Conservation (phyloP, 345 rosid genomes). For the Lepidium sativum region DNA sequence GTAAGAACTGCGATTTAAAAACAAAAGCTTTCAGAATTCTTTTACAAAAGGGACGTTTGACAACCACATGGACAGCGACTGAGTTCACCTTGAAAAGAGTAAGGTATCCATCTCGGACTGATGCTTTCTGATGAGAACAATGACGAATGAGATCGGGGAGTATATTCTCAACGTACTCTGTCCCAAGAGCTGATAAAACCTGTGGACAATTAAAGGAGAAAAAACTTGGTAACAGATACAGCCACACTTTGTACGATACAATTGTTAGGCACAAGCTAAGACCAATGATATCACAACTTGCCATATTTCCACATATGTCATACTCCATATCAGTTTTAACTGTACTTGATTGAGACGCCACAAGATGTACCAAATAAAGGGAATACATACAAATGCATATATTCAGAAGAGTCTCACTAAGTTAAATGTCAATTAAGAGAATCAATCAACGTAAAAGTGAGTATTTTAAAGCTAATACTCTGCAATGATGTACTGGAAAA, state of each 20-base stretch:
- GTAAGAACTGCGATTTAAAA: slow-evolving; percentile 59
- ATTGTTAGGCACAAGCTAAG: not conserved
- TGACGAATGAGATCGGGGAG: slow-evolving; percentile 89
- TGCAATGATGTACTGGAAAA: not conserved
- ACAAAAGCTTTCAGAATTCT: slow-evolving; percentile 1
- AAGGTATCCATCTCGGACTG: slow-evolving; percentile 96
- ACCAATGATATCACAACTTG: not conserved
- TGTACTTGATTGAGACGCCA: not conserved
- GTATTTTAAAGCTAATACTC: not conserved
- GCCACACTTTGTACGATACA: not conserved
- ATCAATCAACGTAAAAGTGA: not conserved
- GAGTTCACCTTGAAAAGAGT: slow-evolving; percentile 83
- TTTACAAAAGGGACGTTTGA: not conserved
- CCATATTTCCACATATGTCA: not conserved
- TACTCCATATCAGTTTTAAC: not conserved
- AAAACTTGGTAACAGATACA: not conserved
- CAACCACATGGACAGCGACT: not conserved
- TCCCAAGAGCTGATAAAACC: slow-evolving; percentile 97
- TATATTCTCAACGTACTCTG: slow-evolving; percentile 61
- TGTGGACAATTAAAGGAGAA: slow-evolving; percentile 26
- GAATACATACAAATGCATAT: not conserved
- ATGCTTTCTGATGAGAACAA: slow-evolving; percentile 90
- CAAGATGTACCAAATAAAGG: not conserved
- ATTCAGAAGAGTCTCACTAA: not conserved
- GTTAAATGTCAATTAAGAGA: not conserved